Conservation (phyloP, 177 flowering plant genomes). For the Telopea speciosissima region DNA sequence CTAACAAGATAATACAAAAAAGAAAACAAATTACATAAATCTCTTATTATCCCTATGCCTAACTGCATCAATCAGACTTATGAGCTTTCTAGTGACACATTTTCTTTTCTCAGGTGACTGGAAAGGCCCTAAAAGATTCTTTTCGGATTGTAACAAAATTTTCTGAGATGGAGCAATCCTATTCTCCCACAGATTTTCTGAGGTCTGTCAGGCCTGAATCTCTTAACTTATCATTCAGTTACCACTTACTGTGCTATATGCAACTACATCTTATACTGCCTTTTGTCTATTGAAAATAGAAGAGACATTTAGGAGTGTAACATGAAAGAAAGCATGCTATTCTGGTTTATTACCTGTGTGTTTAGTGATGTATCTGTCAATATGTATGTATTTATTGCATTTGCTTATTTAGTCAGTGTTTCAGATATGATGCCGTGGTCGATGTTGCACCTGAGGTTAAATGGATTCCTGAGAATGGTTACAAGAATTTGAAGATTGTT, state of each 20-base stretch:
- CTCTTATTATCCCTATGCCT: no score
- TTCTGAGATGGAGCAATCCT: conserved; percentile 65
- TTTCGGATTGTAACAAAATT: conserved; percentile 64
- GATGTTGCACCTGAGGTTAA: conserved; percentile 86
- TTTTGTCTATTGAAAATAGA: neutral
- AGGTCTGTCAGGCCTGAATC: conserved; percentile 39
- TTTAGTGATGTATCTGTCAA: neutral
- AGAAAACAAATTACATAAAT: no score
- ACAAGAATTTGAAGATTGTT: conserved; percentile 74
- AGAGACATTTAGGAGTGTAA: neutral
- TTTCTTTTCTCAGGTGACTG: conserved; percentile 47
- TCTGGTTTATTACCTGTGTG: neutral
- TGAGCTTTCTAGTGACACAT: neutral
- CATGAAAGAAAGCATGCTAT: neutral
- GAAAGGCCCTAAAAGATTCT: conserved; percentile 75
- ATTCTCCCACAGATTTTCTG: conserved; percentile 44
- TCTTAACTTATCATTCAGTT: conserved; percentile 6
- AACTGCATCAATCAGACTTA: neutral
- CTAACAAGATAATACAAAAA: no score
- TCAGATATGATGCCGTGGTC: conserved; percentile 75
- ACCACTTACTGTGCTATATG: neutral
- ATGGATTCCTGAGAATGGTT: conserved; percentile 79
- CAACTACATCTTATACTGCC: neutral
- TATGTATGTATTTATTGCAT: neutral
- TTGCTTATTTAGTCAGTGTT: conserved; percentile 14